Evolutionary conservation across 768 basidiomycete species (phyloP).

Genomic region (Tricholoma bakamatsutake): DNA sequence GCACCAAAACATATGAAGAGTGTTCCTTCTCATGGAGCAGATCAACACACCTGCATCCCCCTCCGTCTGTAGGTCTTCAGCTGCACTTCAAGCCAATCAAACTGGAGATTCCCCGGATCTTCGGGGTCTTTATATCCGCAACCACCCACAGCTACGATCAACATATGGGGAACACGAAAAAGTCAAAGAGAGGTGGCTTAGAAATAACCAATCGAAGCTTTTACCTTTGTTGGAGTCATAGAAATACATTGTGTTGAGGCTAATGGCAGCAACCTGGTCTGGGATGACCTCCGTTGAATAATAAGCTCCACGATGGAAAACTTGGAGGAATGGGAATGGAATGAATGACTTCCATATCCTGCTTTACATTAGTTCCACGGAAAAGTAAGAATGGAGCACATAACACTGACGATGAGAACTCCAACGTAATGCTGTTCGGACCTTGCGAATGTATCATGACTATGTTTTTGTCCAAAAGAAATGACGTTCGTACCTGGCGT

Average conservation of each 20-base stretch:
- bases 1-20: not conserved
- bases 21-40: no score
- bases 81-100: constrained; percentile 90
- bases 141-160: constrained; percentile 63
- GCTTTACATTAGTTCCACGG: not conserved
- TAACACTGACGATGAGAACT: constrained; percentile 66
- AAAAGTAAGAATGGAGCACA: constrained; percentile 28
- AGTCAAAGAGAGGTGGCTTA: constrained; percentile 1
- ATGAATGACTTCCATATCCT: constrained; percentile 83
- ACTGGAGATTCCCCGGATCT: constrained; percentile 84
- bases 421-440: constrained; percentile 62
- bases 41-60: constrained; percentile 62
- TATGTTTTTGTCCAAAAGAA: constrained; percentile 3
- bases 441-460: constrained; percentile 30
- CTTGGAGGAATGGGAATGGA: constrained; percentile 70
- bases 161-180: constrained; percentile 7
- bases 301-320: constrained; percentile 87
- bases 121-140: constrained; percentile 55
- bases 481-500: constrained; percentile 40
- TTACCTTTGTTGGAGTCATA: constrained; percentile 84
- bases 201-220: constrained; percentile 9
- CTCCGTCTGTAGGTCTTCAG: constrained; percentile 59
- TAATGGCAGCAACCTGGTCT: constrained; percentile 68
- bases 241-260: constrained; percentile 88
- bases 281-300: constrained; percentile 78